These are phyloP conservation scores for Chaetomium fimeti DNA, from an alignment of 495 filamentous ascomycete species.

Conservation along the genomic window DNA sequence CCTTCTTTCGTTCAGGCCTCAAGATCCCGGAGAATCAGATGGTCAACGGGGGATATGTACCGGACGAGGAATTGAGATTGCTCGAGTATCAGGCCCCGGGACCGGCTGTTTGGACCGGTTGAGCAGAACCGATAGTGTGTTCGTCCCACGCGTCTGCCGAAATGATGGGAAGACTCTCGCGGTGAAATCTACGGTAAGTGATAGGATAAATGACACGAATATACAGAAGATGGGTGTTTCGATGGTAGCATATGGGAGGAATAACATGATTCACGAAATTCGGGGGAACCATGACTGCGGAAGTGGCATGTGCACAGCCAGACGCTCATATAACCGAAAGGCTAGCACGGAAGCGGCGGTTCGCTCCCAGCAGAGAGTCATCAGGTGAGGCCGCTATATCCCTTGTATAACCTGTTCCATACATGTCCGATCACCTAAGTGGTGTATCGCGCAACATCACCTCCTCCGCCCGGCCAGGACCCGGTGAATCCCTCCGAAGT, in stretches of 20 bases:
- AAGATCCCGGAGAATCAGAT: neutral
- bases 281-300: no score
- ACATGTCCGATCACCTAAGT: neutral
- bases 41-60: neutral
- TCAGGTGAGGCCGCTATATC: neutral
- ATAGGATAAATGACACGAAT: neutral
- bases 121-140: neutral
- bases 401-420: neutral
- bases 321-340: no score
- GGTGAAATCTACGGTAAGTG: neutral
- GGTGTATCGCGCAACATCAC: conserved; percentile 51
- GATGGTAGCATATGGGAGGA: neutral
- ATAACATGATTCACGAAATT: no score
- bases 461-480: conserved; percentile 48
- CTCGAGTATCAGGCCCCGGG: conserved; percentile 5
- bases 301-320: no score
- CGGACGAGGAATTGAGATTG: conserved; percentile 1
- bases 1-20: neutral
- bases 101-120: neutral
- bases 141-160: neutral
- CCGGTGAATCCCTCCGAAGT: conserved; percentile 47
- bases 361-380: no score
- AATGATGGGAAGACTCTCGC: neutral
- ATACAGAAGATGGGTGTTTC: neutral
- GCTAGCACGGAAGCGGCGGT: no score